Evolutionary conservation across 148 eudicot species (phyloP).

Genomic region (Dysphania ambrosioides): DNA sequence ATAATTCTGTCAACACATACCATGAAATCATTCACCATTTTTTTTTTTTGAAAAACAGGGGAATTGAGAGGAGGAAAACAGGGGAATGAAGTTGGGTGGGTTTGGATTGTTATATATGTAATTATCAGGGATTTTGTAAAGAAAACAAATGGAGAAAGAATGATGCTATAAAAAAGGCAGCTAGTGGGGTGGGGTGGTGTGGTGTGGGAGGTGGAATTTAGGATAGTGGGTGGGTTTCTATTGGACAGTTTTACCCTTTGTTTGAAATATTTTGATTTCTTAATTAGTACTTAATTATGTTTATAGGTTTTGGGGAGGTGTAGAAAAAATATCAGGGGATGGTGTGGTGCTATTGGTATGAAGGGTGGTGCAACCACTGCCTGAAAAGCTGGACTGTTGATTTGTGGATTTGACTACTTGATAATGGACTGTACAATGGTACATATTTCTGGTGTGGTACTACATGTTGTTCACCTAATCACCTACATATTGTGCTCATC

Average conservation of each 20-base stretch:
- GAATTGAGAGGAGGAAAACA: neutral
- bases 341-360: neutral
- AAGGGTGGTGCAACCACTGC: constrained; percentile 16
- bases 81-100: neutral
- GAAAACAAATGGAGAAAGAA: neutral
- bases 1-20: constrained; percentile 59
- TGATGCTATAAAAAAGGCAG: constrained; percentile 21
- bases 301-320: constrained; percentile 4
- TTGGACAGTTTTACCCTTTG: neutral
- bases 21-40: constrained; percentile 65
- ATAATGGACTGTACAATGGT: neutral
- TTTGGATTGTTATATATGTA: constrained; percentile 1
- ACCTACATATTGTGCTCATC: neutral
- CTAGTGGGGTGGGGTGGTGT: no score
- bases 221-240: constrained; percentile 26
- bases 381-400: constrained; percentile 19
- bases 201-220: constrained; percentile 30
- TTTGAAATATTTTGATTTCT: neutral
- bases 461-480: neutral
- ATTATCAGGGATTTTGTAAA: neutral
- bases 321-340: constrained; percentile 16
- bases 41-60: neutral
- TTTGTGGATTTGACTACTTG: constrained; percentile 11
- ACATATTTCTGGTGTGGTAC: no score
- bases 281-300: neutral